phyloP scores from a whole-genome alignment of 345 rosid genomes.

The Populus nigra region DNA sequence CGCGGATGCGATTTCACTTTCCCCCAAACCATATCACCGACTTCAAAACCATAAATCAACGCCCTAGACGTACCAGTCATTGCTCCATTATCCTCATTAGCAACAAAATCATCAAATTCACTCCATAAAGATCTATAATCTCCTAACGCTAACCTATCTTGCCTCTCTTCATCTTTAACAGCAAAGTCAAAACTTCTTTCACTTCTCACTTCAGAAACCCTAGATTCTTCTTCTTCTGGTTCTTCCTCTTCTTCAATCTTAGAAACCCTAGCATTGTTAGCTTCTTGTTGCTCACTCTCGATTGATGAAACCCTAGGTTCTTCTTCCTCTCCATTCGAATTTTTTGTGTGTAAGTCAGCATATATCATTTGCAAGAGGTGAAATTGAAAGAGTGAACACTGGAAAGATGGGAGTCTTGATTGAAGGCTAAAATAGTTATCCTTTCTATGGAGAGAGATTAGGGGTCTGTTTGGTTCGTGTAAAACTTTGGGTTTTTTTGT shows the following conservation, averaged over 20 bases:
- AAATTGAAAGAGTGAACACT: constrained; percentile 18
- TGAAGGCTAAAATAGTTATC: background rate
- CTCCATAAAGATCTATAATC: constrained; percentile 60
- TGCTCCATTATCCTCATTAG: constrained; percentile 60
- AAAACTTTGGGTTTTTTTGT: background rate
- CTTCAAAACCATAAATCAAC: constrained; percentile 70
- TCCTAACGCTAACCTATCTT: constrained; percentile 9
- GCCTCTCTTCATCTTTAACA: background rate
- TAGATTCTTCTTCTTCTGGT: background rate
- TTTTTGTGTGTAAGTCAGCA: background rate
- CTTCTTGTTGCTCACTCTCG: background rate
- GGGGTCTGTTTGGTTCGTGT: constrained; percentile 1
- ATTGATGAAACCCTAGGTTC: background rate
- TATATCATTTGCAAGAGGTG: background rate
- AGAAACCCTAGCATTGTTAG: background rate
- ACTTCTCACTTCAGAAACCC: background rate
- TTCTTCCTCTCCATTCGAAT: constrained; percentile 2
- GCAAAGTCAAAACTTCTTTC: background rate
- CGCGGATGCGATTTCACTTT: constrained; percentile 98
- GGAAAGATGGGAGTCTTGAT: constrained; percentile 2
- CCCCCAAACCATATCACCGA: constrained; percentile 99
- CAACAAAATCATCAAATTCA: constrained; percentile 88
- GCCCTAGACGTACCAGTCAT: constrained; percentile 65
- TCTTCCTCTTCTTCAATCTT: background rate
- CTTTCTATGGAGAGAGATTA: background rate